Base-by-base conservation (phyloP, 805 yeast species). In the Nadsonia fulvescens region DNA sequence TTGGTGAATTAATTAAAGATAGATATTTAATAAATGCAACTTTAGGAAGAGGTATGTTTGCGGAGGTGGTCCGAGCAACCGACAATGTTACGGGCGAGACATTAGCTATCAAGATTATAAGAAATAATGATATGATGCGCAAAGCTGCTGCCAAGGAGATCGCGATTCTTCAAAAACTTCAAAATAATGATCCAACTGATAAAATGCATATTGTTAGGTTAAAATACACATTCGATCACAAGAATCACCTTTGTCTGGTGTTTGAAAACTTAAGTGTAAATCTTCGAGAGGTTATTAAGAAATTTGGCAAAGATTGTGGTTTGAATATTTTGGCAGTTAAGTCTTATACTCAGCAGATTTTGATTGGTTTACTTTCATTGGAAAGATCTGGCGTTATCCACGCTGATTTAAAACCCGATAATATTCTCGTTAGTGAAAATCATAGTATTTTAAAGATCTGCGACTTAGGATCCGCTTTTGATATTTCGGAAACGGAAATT, bases 321-420 rank as follows among this genome's bases (percentile, higher is more conserved):
- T 51, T 83, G 19, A 66, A 66, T 30, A 69, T 77, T 42, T 66
- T 67, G 33, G 49, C 82, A 15, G 74, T 82, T 8, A 64, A 68
- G 36, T 59, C 63, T 10, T 70, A 81, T 37, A 60, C 91, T 0
- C 57, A 54, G 15, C 95, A 83, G 46, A 47, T 81, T 31, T 51
- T 82, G 28, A 75, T 69, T 32, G 65, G 89, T 0, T 51, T 82
- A 38, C 59, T 70, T 14, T 68, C 72, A 18, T 56, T 82, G 37
- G 76, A 75, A 39, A 67, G 65, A 17, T 62, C 70, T 30, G 71
- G 72, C 37, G 58, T 82, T 39, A 70, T 82, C 15, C 95, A 82
- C 44, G 82, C 93, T 48, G 95, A 82, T 49, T 54, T 82, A 46
- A 82, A 82, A 45, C 95, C 94, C 0, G 95, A 82, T 41, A 82